Base-by-base conservation (phyloP, 345 rosid genomes). In the Durio zibethinus region DNA sequence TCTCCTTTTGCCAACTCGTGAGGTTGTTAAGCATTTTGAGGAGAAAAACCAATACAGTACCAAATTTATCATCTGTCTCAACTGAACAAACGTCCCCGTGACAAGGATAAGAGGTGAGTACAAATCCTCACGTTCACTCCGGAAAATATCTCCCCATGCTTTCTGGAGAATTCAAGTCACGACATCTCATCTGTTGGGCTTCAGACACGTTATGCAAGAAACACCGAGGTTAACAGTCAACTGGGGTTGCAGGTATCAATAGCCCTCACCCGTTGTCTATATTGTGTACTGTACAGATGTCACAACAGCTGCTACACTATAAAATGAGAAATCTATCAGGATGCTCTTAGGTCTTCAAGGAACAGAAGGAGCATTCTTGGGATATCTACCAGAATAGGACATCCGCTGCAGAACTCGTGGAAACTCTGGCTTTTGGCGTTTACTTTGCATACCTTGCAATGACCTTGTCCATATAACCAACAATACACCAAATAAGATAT, bases 371-470 rank as follows among this genome's bases (percentile, higher is more conserved):
- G 90, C 85, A 62, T 88, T 89, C 81, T 83, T 92, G 35, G 64
- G 66, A 43, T 84, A 92, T 91, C 99, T 85, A 73, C 90, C 89
- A 62, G 98, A 89, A 50, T 95, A 86, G 21, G 97, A 87, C 89
- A 92, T 87, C 78, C 97, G 88, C 74, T 87, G 94, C 79, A 85
- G 20, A 73, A 76, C 87, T 75, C 95, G 82, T 10, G 89, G 88
- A 78, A 90, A 93, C 64, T 91, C 95, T 2, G 89, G 89, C 88
- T 89, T 94, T 35, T 82, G 60, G 18, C 97, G 97, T 86, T 96
- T 96, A 77, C 79, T 84, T 42, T 89, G 42, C 88, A 90, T 86
- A 78, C 92, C 97, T 21, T 81, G 92, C 79, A 85, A 82, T 50
- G 88, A 80, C 87, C 97, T 93, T 35, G 25, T 56, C 48, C 82